A percentile compares a stretch with the other conserved stretches of the same genome.
phyloP scores from a whole-genome alignment of 1,284 basidiomycete genomes.

The Cryptococcus wingfieldii region DNA sequence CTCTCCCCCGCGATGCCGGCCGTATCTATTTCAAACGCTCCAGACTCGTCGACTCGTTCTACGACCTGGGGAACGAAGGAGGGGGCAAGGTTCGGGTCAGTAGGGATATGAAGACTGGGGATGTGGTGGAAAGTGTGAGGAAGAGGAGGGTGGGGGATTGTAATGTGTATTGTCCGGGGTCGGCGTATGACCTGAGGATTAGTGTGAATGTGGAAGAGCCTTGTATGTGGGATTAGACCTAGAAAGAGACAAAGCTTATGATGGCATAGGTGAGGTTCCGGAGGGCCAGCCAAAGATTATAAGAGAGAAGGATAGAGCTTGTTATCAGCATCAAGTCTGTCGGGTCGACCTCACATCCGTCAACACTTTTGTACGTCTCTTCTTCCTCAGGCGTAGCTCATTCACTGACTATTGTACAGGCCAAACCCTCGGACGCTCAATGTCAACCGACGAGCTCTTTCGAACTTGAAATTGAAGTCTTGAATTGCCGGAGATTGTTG shows the following conservation, averaged over 20 bases:
- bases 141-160: slow-evolving; percentile 83
- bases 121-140: slow-evolving; percentile 61
- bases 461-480: slow-evolving; percentile 59
- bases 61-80: slow-evolving; percentile 38
- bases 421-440: slow-evolving; percentile 3
- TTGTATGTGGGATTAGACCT: slow-evolving; percentile 37
- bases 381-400: not conserved
- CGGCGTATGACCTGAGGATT: slow-evolving; percentile 82
- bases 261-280: slow-evolving; percentile 32
- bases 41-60: slow-evolving; percentile 78
- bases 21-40: slow-evolving; percentile 73
- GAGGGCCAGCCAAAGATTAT: slow-evolving; percentile 53
- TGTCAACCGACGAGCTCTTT: slow-evolving; percentile 36
- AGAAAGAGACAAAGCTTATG: not conserved
- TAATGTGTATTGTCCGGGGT: slow-evolving; percentile 79
- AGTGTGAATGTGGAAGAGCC: slow-evolving; percentile 77
- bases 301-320: slow-evolving; percentile 83
- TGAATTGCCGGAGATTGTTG: slow-evolving; percentile 52
- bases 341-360: slow-evolving; percentile 93
- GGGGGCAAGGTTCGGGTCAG: slow-evolving; percentile 73
- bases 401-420: not conserved
- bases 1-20: slow-evolving; percentile 51
- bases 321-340: slow-evolving; percentile 89
- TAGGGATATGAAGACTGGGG: slow-evolving; percentile 67
- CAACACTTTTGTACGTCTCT: slow-evolving; percentile 46